Evolutionary conservation across 1,284 basidiomycete species (phyloP).

Genomic region (Trichosporon coremiiforme): DNA sequence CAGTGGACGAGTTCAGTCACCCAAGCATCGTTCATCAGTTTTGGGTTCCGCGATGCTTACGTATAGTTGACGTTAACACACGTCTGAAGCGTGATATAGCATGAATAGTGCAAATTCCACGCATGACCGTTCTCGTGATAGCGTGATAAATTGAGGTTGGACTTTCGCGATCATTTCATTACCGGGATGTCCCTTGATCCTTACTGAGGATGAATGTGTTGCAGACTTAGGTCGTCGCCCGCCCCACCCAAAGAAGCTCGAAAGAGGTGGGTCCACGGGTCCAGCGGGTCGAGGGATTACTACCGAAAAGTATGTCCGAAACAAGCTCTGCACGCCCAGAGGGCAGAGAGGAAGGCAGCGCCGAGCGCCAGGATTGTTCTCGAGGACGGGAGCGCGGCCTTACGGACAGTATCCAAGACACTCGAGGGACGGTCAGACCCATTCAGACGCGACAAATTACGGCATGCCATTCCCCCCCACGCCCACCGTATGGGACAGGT

Average conservation of each 20-base stretch:
- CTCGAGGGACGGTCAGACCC: background rate
- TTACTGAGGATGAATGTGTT: background rate
- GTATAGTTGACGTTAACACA: background rate
- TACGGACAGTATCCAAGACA: background rate
- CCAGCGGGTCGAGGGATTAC: background rate
- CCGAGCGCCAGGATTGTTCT: background rate
- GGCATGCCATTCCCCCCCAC: background rate
- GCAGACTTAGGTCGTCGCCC: background rate
- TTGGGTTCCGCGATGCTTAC: background rate
- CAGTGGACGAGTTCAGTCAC: no score
- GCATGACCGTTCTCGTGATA: background rate
- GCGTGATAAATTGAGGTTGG: background rate
- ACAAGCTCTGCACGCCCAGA: background rate
- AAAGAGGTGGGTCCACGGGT: conserved; percentile 2
- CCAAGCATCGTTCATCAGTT: no score
- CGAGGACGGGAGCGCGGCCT: background rate
- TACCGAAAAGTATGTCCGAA: conserved; percentile 5
- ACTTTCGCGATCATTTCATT: background rate
- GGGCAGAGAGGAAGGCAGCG: no score
- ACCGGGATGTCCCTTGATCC: background rate
- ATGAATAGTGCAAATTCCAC: background rate
- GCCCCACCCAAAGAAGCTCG: background rate
- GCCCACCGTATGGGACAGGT: background rate
- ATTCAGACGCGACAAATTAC: background rate
- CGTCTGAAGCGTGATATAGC: background rate